Evolutionary conservation across 768 basidiomycete genomes (phyloP).

Genomic region (Favolaschia claudopus): DNA sequence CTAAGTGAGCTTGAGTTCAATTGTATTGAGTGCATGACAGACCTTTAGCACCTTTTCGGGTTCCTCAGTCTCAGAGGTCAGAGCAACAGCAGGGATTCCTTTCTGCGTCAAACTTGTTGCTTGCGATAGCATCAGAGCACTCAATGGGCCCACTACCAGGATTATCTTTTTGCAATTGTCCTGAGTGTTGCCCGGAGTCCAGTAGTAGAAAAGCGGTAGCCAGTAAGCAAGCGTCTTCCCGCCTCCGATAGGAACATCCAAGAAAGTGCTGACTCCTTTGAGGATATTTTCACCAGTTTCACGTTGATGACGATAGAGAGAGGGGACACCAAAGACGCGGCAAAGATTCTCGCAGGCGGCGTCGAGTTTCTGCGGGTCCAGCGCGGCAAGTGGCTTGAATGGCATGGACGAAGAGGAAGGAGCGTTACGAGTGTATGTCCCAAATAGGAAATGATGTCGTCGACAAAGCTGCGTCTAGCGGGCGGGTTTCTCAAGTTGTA

Average conservation of each 20-base stretch:
- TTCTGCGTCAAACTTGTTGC: background rate
- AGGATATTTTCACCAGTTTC: constrained; percentile 5
- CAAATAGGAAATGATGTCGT: background rate
- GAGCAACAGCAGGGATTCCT: constrained; percentile 6
- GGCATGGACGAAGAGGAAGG: background rate
- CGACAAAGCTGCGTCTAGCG: background rate
- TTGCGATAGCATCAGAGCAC: constrained; percentile 17
- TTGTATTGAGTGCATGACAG: background rate
- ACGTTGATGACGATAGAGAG: background rate
- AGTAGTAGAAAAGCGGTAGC: constrained; percentile 24
- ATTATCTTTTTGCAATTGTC: constrained; percentile 14
- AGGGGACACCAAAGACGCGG: background rate
- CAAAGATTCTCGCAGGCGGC: background rate
- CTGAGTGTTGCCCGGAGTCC: constrained; percentile 8
- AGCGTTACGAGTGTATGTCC: no score
- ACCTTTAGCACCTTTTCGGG: background rate
- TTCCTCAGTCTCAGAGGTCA: background rate
- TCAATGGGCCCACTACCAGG: constrained; percentile 21
- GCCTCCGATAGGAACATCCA: constrained; percentile 24
- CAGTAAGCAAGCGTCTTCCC: constrained; percentile 28
- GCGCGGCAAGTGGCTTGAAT: constrained; percentile 2
- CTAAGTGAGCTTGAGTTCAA: background rate
- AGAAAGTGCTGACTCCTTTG: background rate
- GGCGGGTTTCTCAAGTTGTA: background rate
- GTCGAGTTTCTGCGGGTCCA: constrained; percentile 6